A percentile compares a stretch with the other conserved stretches of the same genome.
Evolutionary conservation across 208 protist genomes (phyloP).

Genomic region (Leishmania tropica): DNA sequence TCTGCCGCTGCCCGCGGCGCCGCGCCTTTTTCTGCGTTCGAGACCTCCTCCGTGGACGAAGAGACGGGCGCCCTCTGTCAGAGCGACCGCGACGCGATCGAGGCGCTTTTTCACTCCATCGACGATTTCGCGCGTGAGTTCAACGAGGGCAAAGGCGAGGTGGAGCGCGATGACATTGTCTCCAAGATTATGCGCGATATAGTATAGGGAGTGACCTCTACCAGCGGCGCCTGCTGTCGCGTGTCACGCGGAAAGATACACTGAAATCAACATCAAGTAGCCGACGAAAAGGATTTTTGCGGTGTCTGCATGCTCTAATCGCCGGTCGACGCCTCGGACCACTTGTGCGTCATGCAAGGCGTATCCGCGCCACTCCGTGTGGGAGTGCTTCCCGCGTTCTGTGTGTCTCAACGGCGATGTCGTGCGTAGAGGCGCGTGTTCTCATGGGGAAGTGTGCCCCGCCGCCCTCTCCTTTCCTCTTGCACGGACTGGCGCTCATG

Average conservation of each 20-base stretch:
- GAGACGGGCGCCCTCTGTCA: conserved; percentile 45
- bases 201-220: not conserved
- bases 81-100: conserved; percentile 84
- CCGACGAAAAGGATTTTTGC: not conserved
- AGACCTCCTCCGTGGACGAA: not conserved
- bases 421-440: not conserved
- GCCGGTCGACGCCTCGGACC: not conserved
- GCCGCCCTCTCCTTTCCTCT: not conserved
- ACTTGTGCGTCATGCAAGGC: not conserved
- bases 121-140: conserved; percentile 80
- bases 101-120: conserved; percentile 81
- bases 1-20: too few relatives aligned
- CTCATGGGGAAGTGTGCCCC: not conserved
- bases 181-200: conserved; percentile 12
- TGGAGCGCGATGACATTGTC: conserved; percentile 47
- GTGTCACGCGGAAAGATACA: too few relatives aligned
- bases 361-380: not conserved
- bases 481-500: not conserved
- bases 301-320: not conserved
- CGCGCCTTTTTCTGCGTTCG: not conserved
- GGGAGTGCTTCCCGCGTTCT: not conserved
- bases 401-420: not conserved
- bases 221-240: not conserved
- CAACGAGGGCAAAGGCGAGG: conserved; percentile 66
- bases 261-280: not conserved